Base-by-base conservation (phyloP, 495 filamentous ascomycete genomes). In the Annulohypoxylon moriforme region DNA sequence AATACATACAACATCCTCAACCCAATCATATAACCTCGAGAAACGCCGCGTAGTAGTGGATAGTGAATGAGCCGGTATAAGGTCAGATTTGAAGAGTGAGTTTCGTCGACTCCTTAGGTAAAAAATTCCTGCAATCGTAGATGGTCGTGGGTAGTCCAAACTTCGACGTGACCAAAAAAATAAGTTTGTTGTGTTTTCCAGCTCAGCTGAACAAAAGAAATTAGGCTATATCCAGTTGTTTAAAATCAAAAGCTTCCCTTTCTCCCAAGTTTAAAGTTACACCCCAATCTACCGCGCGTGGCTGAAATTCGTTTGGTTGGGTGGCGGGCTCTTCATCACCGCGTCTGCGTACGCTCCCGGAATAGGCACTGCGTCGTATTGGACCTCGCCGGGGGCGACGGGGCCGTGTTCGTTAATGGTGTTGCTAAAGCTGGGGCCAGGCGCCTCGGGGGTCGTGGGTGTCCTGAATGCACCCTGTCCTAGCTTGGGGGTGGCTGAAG, bases 401-500 rank as follows among this genome's bases (percentile, higher is more conserved):
- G 84, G 83, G 4, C 87, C 85, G 49, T 85, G 83, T 34, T 79
- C 78, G 58, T 80, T 78, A 31, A 80, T 25, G 16, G 57, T 77
- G 14, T 70, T 60, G 38, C 62, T 57, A 22, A 68, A 71, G 62
- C 67, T 71, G 16, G 73, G 69, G 3, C 72, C 55, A 2, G 76
- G 75, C 59, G 60, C 53, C 69, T 69, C 61, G 18, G 73, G 40
- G 24, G 71, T 67, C 40, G 78, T 74, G 3, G 73, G 81, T 34
- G 83, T 70, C 46, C 83, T 76, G 75, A 93, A 91, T 22, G 82
- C 87, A 44, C 80, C 81, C 73, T 91, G 90, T 34, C 81, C 79
- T 42, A 86, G 67, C 78, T 88, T 88, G n/a, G 93, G 92, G 18
- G 90, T 94, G 25, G 93, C 89, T 57, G 88, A 84, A 72, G 92